Evolutionary conservation across 2,329 filamentous ascomycete genomes (phyloP), one percentile per base, ranked within the genome.

Genomic region (Aspergillus intermedius): DNA sequence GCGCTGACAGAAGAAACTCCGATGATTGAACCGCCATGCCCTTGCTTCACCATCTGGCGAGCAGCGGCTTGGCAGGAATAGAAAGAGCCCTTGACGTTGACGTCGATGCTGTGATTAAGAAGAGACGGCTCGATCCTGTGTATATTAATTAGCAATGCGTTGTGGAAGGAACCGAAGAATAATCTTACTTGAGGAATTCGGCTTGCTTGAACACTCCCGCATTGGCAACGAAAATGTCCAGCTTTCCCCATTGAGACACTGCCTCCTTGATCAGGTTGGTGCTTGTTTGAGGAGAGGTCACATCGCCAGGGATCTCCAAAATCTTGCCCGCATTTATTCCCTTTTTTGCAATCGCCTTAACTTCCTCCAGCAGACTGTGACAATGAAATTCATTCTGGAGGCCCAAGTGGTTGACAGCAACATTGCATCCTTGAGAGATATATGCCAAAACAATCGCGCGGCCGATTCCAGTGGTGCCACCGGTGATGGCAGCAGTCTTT

Each of bases 281-380:
- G n/a, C 84, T 84, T 1, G 87, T 88, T 52, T 80, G 76, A 0
- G 84, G 82, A 51, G 84, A 76, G 2, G 83, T 80, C 22, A 94
- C 84, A 65, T 94, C 87, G 45, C 88, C 88, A 0, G 79, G 67
- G 1, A 89, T 75, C 59, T 84, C 81, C 8, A 85, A 77, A n/a
- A 46, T 59, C 41, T 42, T 55, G 35, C 49, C 51, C 1, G 44
- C 51, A 9, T 42, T 54, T 42, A 42, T 48, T 1, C 49, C 50
- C 9, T 44, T 39, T 5, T 48, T 45, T 17, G 49, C 37, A 13
- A 54, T 45, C 0, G 51, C 44, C 21, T 54, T 55, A 21, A 60
- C 57, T 21, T 61, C 59, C 10, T 60, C 49, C 4, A 64, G 50
- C 2, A 57, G 47, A 42, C 48, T 54, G 10, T 54, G 53, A 2